phyloP scores from a whole-genome alignment of 179 eudicot species.

The Amaranthus tricolor region DNA sequence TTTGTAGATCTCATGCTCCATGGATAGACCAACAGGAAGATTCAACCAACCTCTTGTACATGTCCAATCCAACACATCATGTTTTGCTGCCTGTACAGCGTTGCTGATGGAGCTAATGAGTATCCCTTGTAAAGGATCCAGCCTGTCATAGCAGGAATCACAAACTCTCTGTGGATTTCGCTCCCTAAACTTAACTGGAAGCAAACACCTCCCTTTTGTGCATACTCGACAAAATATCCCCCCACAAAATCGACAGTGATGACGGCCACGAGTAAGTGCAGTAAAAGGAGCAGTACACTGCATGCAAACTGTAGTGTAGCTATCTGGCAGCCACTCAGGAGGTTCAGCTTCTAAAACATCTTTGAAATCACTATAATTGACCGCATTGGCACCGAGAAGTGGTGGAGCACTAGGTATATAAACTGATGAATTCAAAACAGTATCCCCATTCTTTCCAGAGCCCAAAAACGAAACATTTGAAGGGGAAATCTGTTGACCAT shows the following conservation, averaged over 20 bases:
- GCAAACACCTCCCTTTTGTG: slow-evolving; percentile 84
- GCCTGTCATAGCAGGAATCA: slow-evolving; percentile 88
- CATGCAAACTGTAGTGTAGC: slow-evolving; percentile 74
- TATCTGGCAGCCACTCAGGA: slow-evolving; percentile 96
- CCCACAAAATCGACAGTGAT: slow-evolving; percentile 97
- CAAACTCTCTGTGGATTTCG: slow-evolving; percentile 93
- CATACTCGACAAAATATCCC: slow-evolving; percentile 86
- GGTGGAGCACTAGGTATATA: slow-evolving; percentile 99
- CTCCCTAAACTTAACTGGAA: slow-evolving; percentile 92
- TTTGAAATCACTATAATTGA: slow-evolving; percentile 65
- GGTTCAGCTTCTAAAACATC: slow-evolving; percentile 94
- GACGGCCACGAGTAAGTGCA: slow-evolving; percentile 83
- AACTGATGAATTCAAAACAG: slow-evolving; percentile 76
- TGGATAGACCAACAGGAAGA: slow-evolving; percentile 92
- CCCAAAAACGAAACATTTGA: slow-evolving; percentile 84
- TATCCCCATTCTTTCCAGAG: slow-evolving; percentile 82
- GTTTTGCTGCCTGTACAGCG: slow-evolving; percentile 84
- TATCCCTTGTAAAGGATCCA: slow-evolving; percentile 86
- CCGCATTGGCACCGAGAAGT: slow-evolving; percentile 59
- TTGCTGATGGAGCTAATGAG: slow-evolving; percentile 79
- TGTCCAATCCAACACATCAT: slow-evolving; percentile 98
- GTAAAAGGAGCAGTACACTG: slow-evolving; percentile 86
- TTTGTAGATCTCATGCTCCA: slow-evolving; percentile 98
- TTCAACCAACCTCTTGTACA: slow-evolving; percentile 87
- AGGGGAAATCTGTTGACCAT: slow-evolving; percentile 35